Evolutionary conservation across 1,284 basidiomycete genomes (phyloP).

Genomic region (Pascua sp.): DNA sequence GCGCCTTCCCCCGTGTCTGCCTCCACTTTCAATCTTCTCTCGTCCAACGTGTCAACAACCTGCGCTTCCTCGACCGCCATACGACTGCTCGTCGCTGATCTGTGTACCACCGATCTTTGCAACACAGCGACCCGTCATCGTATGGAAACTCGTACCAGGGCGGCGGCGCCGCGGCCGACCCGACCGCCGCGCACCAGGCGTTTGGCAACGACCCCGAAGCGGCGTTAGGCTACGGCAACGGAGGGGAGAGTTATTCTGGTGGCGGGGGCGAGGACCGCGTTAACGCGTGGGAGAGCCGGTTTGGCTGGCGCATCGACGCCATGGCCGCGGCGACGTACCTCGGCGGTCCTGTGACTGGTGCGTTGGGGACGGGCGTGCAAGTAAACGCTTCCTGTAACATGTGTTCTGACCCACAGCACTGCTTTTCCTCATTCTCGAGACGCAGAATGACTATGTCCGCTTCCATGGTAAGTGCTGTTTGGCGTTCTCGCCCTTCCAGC

Average conservation of each 20-base stretch:
- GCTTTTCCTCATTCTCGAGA: constrained; percentile 67
- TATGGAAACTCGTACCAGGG: constrained; percentile 59
- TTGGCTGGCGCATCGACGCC: constrained; percentile 66
- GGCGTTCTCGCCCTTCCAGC: neutral
- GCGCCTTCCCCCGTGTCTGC: no score
- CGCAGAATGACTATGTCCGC: constrained; percentile 72
- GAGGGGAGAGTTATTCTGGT: constrained; percentile 5
- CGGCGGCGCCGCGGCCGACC: constrained; percentile 53
- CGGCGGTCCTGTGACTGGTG: constrained; percentile 70
- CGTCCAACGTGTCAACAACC: no score
- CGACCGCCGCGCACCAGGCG: constrained; percentile 34
- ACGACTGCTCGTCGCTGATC: no score
- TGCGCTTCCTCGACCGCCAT: no score
- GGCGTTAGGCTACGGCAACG: constrained; percentile 15
- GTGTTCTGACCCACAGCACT: constrained; percentile 54
- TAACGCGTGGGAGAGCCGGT: constrained; percentile 69
- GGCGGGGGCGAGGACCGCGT: constrained; percentile 50
- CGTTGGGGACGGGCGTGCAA: constrained; percentile 22
- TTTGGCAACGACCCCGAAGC: constrained; percentile 45
- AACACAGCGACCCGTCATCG: constrained; percentile 36
- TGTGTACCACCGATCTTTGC: neutral
- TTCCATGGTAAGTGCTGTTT: constrained; percentile 63
- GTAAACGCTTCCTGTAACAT: no score
- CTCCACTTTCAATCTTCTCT: no score
- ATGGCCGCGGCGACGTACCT: constrained; percentile 67